Evolutionary conservation across 495 filamentous ascomycete species (phyloP).

Genomic region (Pseudomonodictys pantanalensis): DNA sequence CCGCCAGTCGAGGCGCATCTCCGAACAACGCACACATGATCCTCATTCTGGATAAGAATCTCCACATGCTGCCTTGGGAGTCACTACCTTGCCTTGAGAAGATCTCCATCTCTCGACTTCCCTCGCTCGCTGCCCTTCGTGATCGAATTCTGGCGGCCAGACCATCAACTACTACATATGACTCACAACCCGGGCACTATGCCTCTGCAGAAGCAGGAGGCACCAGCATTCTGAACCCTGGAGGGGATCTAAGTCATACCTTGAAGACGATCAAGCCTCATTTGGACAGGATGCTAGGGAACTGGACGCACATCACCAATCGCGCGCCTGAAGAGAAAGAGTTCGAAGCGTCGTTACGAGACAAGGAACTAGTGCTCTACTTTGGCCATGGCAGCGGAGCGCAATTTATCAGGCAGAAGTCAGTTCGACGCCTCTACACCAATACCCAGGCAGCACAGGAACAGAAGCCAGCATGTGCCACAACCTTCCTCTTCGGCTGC

Average conservation of each 20-base stretch:
- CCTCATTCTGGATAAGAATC: constrained; percentile 83
- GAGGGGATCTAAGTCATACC: constrained; percentile 75
- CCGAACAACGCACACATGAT: constrained; percentile 64
- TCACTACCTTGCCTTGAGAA: constrained; percentile 80
- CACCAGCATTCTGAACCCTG: constrained; percentile 84
- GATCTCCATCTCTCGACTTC: constrained; percentile 78
- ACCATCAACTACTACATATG: constrained; percentile 37
- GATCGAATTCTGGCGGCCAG: constrained; percentile 55
- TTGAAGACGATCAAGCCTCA: constrained; percentile 66
- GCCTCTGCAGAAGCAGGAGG: constrained; percentile 66
- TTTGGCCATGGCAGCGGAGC: constrained; percentile 96
- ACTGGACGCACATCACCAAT: constrained; percentile 64
- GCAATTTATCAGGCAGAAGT: constrained; percentile 81
- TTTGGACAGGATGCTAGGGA: constrained; percentile 49
- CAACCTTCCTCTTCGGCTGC: constrained; percentile 90
- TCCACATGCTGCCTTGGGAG: constrained; percentile 94
- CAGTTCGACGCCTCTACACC: constrained; percentile 70
- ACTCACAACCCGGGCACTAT: constrained; percentile 48
- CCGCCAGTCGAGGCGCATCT: constrained; percentile 41
- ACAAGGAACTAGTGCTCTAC: constrained; percentile 73
- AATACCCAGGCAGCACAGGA: neutral
- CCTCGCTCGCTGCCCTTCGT: constrained; percentile 76
- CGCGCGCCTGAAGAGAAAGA: constrained; percentile 73
- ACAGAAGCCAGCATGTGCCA: constrained; percentile 52
- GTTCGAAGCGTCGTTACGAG: constrained; percentile 53